Evolutionary conservation across 169 alveolate genomes (phyloP), one percentile per base, ranked within the genome.

Genomic region (Plasmodium inui): DNA sequence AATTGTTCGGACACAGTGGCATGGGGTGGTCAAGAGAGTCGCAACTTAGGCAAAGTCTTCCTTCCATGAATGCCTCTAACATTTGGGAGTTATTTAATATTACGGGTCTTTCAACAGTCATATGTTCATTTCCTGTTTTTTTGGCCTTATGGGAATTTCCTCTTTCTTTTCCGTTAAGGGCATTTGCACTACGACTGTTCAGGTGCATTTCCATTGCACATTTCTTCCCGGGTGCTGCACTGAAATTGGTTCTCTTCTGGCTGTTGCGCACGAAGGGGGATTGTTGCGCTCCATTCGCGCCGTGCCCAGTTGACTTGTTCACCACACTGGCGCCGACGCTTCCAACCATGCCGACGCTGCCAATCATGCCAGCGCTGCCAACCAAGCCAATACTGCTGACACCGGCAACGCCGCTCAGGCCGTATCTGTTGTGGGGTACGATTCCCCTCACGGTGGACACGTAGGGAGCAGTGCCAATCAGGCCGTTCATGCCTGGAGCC

Each of bases 31-130:
- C 95, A 89, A 94, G 92, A 14, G 96, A 93, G 80, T 96, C 97
- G 84, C 97, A 96, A 26, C 96, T 94, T 78, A 96, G 83, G 50
- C 97, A 96, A 73, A 96, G 84, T 55, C 97, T 95, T 22, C 97
- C 97, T 93, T 89, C 84, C 89, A 89, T 89, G 71, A 89, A 89
- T 89, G 94, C 94, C 83, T 89, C 91, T 67, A 89, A 67, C 94
- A 89, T 89, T 89, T 89, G 94, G 2, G 94, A 80, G 72, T 89
- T 89, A 34, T 89, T 89, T 80, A 89, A 39, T 80, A 73, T 89
- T 37, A 89, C 94, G 19, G 94, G 94, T 79, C 94, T 55, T 9
- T 89, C 94, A 14, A 89, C 34, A 73, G n/a, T 28, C 90, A 89
- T 81, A 32, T 73, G 61, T 32, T 89, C 84, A 50, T 89, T 89